These are phyloP conservation scores for Gynostemma pentaphyllum DNA, from an alignment of 306 rosid genomes.

Conservation along the genomic window DNA sequence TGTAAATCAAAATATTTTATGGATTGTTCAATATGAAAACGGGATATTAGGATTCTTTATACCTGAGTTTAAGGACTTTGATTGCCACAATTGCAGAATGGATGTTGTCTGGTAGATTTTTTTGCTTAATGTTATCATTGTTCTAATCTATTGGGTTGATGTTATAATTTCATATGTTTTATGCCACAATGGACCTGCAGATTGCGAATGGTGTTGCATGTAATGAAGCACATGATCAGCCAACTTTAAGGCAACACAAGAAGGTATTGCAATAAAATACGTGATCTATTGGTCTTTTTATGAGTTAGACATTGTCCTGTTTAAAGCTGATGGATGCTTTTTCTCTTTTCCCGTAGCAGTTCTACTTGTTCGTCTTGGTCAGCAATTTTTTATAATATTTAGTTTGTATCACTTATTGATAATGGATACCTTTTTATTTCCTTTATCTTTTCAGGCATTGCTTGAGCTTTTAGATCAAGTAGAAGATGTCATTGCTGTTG, in stretches of 20 bases:
- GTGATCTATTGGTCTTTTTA: neutral
- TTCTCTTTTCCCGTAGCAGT: neutral
- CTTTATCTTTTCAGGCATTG: conserved; percentile 48
- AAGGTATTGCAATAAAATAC: conserved; percentile 34
- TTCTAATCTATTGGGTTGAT: neutral
- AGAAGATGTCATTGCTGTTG: conserved; percentile 76
- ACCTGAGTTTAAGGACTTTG: neutral
- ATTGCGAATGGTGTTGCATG: conserved; percentile 29
- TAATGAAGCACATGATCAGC: conserved; percentile 32
- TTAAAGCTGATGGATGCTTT: neutral
- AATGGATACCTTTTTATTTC: neutral
- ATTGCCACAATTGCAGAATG: neutral
- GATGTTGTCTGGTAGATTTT: neutral
- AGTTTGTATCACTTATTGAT: neutral
- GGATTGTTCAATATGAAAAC: too few species aligned
- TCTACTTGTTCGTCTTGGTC: neutral
- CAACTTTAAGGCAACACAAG: conserved; percentile 51
- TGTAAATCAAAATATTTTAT: too few species aligned
- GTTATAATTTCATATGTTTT: conserved; percentile 12
- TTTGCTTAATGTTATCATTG: neutral
- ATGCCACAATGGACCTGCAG: conserved; percentile 29
- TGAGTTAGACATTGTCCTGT: neutral
- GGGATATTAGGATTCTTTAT: neutral
- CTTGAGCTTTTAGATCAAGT: conserved; percentile 96
- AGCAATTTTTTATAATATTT: neutral